Conservation (phyloP, 768 basidiomycete genomes). For the Guyanaporus albipodus region DNA sequence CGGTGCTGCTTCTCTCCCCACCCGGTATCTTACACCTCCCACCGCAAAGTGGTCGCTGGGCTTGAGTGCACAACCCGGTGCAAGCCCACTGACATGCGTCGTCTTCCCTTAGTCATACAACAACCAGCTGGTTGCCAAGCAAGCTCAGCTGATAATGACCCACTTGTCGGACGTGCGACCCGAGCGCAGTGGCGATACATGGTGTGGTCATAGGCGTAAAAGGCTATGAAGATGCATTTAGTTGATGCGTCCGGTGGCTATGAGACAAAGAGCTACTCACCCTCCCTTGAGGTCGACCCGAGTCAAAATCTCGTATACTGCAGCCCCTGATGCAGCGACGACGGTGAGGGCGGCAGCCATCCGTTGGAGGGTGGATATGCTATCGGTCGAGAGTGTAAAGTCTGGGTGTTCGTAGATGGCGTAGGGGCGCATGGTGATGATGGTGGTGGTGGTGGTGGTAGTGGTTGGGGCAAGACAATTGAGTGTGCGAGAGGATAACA, state of each 20-base stretch:
- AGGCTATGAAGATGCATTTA: conserved; percentile 12
- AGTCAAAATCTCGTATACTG: conserved; percentile 27
- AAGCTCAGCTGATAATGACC: not conserved
- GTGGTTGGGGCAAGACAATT: no score
- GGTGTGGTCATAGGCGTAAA: conserved; percentile 6
- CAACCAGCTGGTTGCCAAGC: no score
- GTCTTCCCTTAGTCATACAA: conserved; percentile 13
- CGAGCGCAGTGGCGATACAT: not conserved
- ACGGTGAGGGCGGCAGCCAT: conserved; percentile 27
- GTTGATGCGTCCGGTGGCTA: not conserved
- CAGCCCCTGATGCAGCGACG: conserved; percentile 32
- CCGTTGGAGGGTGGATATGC: conserved; percentile 20
- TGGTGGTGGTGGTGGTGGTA: no score
- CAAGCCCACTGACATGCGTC: no score
- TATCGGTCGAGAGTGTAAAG: conserved; percentile 26
- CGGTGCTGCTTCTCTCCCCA: not conserved
- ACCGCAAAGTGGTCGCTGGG: no score
- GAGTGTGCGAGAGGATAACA: no score
- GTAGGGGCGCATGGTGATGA: conserved; percentile 28
- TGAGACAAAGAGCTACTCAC: conserved; percentile 9
- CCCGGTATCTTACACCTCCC: conserved; percentile 6
- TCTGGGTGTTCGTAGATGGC: conserved; percentile 34
- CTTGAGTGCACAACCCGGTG: no score
- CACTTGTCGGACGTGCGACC: not conserved
- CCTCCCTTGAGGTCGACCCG: conserved; percentile 13